A percentile compares a stretch with the other conserved stretches of the same genome.
phyloP scores from a whole-genome alignment of 2,329 filamentous ascomycete species.

The Paraconiothyrium sp. region DNA sequence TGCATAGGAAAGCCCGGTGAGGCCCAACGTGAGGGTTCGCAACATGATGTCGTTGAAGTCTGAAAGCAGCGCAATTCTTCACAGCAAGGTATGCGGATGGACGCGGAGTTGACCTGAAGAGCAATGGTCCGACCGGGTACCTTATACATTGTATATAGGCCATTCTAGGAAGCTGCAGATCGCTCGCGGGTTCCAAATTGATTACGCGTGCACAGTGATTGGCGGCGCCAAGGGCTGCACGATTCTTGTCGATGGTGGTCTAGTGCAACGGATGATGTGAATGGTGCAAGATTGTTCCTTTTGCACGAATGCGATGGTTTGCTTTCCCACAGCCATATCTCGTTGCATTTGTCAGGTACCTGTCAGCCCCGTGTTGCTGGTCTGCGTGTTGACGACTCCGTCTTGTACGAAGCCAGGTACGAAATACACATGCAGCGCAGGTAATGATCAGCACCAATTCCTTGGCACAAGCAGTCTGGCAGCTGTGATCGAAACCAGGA shows the following conservation, averaged over 20 bases:
- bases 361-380: background rate
- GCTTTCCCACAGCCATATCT: background rate
- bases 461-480: background rate
- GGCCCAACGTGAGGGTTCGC: background rate
- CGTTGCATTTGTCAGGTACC: conserved; percentile 1
- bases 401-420: background rate
- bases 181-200: conserved; percentile 11
- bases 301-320: background rate
- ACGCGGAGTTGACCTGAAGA: background rate
- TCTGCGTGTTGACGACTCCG: background rate
- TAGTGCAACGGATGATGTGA: background rate
- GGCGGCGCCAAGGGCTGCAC: conserved; percentile 5
- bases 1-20: background rate
- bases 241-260: background rate
- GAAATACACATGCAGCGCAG: background rate
- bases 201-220: conserved; percentile 17
- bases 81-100: background rate
- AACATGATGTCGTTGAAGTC: background rate
- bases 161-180: conserved; percentile 8
- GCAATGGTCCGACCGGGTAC: background rate
- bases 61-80: background rate
- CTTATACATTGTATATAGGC: conserved; percentile 1
- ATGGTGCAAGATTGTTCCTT: conserved; percentile 10
- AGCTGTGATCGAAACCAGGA: background rate
- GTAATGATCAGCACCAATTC: background rate